Evolutionary conservation across 2,329 filamentous ascomycete genomes (phyloP), one percentile per base, ranked within the genome.

Genomic region (Penicillium oxalicum): DNA sequence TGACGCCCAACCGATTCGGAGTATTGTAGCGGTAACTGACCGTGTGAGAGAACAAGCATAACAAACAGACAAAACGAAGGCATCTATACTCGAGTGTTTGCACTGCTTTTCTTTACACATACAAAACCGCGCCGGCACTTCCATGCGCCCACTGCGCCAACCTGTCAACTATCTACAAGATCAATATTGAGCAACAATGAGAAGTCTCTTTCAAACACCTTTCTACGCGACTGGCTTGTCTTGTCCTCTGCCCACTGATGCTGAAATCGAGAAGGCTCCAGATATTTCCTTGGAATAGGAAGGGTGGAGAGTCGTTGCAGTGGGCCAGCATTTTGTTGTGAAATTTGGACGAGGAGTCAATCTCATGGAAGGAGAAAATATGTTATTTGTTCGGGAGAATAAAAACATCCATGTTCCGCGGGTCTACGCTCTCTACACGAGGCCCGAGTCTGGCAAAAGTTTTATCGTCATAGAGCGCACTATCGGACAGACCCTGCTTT

Each of bases 401-500:
- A 64, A 61, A 18, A 55, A 40, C 39, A 45, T 68, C 6, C 50
- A 44, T 18, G 57, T 68, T n/a, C 66, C 65, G 18, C 54, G 48
- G 12, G 60, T 70, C 18, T 69, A 61, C 45, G 65, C 67, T 9
- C 52, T 68, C 44, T 67, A 61, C 47, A 44, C 50, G 12, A 48
- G 61, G 18, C 9, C 42, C 5, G 45, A 55, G 9, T 51, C 52
- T 9, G 47, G 51, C 5, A 53, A 55, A 40, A 65, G 56, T 29
- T 65, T 60, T 41, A 65, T 67, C 24, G 51, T 67, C 37, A 63
- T 69, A 62, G 63, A 65, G 52, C 53, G 53, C 36, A 55, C 67
- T 36, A 35, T 58, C 45, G 62, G 63, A 12, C 24, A 59, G 38
- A 58, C 52, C 9, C 55, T 65, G 12, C 44, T 56, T 13, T 37